Evolutionary conservation across 2,329 filamentous ascomycete species (phyloP).

Genomic region (Hypoxylon sp.): DNA sequence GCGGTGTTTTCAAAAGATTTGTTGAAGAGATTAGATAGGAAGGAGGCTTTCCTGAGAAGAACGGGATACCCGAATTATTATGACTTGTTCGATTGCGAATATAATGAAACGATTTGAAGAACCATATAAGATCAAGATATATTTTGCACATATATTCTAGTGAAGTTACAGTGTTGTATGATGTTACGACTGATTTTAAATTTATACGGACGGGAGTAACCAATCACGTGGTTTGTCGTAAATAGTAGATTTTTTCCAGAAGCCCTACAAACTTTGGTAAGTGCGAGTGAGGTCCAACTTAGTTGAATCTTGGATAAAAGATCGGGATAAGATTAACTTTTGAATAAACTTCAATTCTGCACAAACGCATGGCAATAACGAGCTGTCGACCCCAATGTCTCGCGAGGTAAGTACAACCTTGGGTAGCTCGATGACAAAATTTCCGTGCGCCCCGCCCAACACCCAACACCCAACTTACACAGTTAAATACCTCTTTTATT

Average conservation of each 20-base stretch:
- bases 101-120: constrained; percentile 28
- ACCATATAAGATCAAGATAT: neutral
- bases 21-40: constrained; percentile 25
- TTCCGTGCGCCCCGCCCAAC: constrained; percentile 9
- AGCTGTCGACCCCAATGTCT: constrained; percentile 45
- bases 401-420: constrained; percentile 43
- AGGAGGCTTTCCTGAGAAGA: constrained; percentile 18
- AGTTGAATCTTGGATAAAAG: constrained; percentile 2
- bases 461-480: neutral
- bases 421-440: constrained; percentile 14
- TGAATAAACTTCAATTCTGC: constrained; percentile 1
- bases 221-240: constrained; percentile 46
- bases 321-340: neutral
- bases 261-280: constrained; percentile 12
- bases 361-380: constrained; percentile 32
- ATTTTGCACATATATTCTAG: neutral
- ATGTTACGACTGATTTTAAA: neutral
- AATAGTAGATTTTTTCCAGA: constrained; percentile 15
- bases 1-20: constrained; percentile 22
- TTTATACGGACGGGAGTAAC: constrained; percentile 5
- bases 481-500: constrained; percentile 1
- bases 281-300: neutral
- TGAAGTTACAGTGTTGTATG: neutral
- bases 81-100: constrained; percentile 26
- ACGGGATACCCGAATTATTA: constrained; percentile 42